These are phyloP conservation scores for Fusarium oligoseptatum DNA, from an alignment of 2,329 filamentous ascomycete species.

Conservation along the genomic window DNA sequence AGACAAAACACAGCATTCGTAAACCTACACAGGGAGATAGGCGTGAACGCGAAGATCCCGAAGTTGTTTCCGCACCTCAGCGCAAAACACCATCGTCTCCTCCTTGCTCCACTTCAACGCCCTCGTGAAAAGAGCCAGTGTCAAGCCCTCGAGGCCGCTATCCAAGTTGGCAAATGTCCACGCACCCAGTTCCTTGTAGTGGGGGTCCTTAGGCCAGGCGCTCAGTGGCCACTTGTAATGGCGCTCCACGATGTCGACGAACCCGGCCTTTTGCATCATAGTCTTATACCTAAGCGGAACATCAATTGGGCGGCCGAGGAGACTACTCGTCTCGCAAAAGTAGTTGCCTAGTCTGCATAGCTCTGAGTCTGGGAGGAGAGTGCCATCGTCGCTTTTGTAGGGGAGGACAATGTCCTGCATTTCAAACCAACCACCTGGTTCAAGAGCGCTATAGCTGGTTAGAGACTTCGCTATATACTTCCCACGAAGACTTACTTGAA, in stretches of 20 bases:
- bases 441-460: neutral
- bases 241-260: constrained; percentile 5
- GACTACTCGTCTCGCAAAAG: neutral
- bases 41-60: constrained; percentile 13
- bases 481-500: neutral
- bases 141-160: constrained; percentile 16
- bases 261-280: constrained; percentile 6
- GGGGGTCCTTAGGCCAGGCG: constrained; percentile 6
- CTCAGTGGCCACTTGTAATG: constrained; percentile 18
- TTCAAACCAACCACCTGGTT: constrained; percentile 17
- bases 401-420: constrained; percentile 13
- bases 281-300: neutral
- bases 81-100: constrained; percentile 8
- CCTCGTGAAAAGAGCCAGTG: constrained; percentile 6
- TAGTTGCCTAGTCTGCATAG: neutral
- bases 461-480: neutral
- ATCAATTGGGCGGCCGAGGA: neutral
- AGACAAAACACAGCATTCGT: neutral
- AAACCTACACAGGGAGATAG: constrained; percentile 14
- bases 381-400: constrained; percentile 11
- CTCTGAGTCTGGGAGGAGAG: neutral
- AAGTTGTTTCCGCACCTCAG: neutral
- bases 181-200: constrained; percentile 12
- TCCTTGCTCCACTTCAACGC: constrained; percentile 12
- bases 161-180: constrained; percentile 15